Evolutionary conservation across 2,329 filamentous ascomycete species (phyloP).

Genomic region (Torrubiella hemipterigena): DNA sequence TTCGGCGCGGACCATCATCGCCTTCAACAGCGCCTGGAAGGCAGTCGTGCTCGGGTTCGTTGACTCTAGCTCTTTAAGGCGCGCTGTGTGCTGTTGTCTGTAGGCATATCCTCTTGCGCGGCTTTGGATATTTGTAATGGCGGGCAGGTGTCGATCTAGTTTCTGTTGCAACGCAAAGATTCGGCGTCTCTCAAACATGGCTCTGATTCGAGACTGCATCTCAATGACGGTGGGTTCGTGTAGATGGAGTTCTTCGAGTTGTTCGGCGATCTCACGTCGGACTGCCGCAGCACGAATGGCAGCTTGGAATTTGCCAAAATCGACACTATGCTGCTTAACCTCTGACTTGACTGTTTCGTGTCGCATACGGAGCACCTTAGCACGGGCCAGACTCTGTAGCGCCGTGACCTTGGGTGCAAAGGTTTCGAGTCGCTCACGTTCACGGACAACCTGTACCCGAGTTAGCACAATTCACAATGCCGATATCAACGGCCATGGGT

Average conservation of each 20-base stretch:
- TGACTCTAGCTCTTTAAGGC: slow-evolving; percentile 59
- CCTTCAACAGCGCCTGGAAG: slow-evolving; percentile 66
- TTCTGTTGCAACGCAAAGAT: slow-evolving; percentile 36
- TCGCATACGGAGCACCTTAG: slow-evolving; percentile 32
- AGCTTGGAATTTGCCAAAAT: slow-evolving; percentile 36
- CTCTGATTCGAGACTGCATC: slow-evolving; percentile 49
- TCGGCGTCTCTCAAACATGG: slow-evolving; percentile 44
- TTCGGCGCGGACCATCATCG: slow-evolving; percentile 63
- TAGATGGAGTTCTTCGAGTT: slow-evolving; percentile 33
- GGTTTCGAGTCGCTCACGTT: slow-evolving; percentile 38
- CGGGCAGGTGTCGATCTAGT: slow-evolving; percentile 43
- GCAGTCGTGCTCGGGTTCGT: slow-evolving; percentile 54
- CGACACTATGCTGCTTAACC: slow-evolving; percentile 28
- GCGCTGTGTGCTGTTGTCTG: slow-evolving; percentile 45
- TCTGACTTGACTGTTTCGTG: slow-evolving; percentile 34
- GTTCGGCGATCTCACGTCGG: slow-evolving; percentile 34
- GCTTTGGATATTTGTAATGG: slow-evolving; percentile 54
- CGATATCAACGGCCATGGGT: too few relatives aligned
- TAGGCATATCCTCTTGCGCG: slow-evolving; percentile 52
- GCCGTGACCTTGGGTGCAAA: slow-evolving; percentile 38
- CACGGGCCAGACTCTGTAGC: slow-evolving; percentile 29
- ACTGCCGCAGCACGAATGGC: slow-evolving; percentile 43
- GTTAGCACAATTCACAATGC: slow-evolving; percentile 46
- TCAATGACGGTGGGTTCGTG: slow-evolving; percentile 33
- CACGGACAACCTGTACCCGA: slow-evolving; percentile 38